Conservation (phyloP, 2,329 filamentous ascomycete species). For the Aphanoascus verrucosus region DNA sequence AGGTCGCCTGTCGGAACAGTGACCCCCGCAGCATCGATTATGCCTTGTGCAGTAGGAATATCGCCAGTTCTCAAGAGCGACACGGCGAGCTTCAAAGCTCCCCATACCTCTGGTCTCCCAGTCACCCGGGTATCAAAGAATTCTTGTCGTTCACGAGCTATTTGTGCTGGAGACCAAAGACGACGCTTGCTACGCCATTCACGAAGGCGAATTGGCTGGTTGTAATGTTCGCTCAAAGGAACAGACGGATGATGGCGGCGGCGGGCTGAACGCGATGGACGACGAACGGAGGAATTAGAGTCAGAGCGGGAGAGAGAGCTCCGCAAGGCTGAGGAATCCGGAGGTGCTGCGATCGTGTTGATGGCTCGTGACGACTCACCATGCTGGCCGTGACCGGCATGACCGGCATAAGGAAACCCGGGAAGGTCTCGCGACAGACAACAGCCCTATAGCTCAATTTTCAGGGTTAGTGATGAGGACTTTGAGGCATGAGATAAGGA, state of each 20-base stretch:
- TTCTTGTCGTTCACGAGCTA: conserved; percentile 62
- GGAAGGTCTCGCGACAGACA: conserved; percentile 30
- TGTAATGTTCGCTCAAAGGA: conserved; percentile 50
- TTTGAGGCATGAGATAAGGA: not conserved
- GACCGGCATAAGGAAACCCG: conserved; percentile 20
- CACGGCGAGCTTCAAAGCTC: conserved; percentile 57
- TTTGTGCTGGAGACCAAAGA: conserved; percentile 57
- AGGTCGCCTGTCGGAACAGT: conserved; percentile 64
- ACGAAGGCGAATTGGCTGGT: conserved; percentile 56
- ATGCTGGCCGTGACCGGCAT: conserved; percentile 20
- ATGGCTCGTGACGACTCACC: conserved; percentile 17
- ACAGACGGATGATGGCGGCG: conserved; percentile 18
- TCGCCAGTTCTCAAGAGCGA: conserved; percentile 55
- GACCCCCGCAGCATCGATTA: conserved; percentile 67
- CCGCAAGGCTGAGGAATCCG: conserved; percentile 10
- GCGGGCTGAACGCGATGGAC: conserved; percentile 11
- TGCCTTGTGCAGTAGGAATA: conserved; percentile 62
- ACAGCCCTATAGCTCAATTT: conserved; percentile 26
- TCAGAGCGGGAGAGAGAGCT: conserved; percentile 12
- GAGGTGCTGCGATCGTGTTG: conserved; percentile 11
- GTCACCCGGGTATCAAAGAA: conserved; percentile 88
- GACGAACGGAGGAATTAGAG: conserved; percentile 11
- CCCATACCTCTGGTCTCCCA: conserved; percentile 69
- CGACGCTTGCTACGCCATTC: conserved; percentile 54
- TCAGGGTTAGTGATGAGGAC: not conserved